A percentile compares a stretch with the other conserved stretches of the same genome.
Evolutionary conservation across 176 grass and related monocot genomes (phyloP).

Genomic region (Bromus sterilis): DNA sequence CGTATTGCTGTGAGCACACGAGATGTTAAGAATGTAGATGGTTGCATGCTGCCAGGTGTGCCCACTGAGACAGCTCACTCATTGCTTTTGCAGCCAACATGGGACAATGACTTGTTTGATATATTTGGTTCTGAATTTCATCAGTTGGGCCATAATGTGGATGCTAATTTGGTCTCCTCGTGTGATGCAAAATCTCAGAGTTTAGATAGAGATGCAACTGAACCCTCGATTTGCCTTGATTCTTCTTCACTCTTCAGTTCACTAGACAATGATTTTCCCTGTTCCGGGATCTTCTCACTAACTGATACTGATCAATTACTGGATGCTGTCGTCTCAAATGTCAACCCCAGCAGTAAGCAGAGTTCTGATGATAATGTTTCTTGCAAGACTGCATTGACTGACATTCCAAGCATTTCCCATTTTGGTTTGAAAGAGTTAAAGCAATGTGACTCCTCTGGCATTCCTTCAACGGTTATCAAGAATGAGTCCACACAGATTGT

Average conservation of each 20-base stretch:
- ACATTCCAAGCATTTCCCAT: constrained; percentile 38
- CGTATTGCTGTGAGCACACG: constrained; percentile 3
- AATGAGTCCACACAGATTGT: constrained; percentile 33
- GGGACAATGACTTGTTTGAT: constrained; percentile 53
- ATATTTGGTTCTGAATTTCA: constrained; percentile 52
- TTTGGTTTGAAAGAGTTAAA: constrained; percentile 29
- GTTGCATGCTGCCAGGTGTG: not conserved
- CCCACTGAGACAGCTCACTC: constrained; percentile 16
- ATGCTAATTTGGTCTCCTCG: constrained; percentile 39
- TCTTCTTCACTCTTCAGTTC: constrained; percentile 33
- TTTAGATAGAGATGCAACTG: constrained; percentile 36
- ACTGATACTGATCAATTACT: constrained; percentile 61
- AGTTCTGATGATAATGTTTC: constrained; percentile 46
- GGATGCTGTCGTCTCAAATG: constrained; percentile 72
- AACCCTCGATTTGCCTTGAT: constrained; percentile 27
- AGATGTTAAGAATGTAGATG: constrained; percentile 18
- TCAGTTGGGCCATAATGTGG: constrained; percentile 27
- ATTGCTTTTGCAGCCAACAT: constrained; percentile 28
- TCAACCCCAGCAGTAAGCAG: constrained; percentile 50
- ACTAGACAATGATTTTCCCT: constrained; percentile 29
- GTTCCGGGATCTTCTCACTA: constrained; percentile 47
- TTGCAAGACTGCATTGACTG: constrained; percentile 51
- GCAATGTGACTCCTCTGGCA: constrained; percentile 18
- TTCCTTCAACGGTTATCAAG: constrained; percentile 35
- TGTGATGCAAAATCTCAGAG: constrained; percentile 23